phyloP scores from a whole-genome alignment of 768 basidiomycete species.

The Pleurotus platypus region DNA sequence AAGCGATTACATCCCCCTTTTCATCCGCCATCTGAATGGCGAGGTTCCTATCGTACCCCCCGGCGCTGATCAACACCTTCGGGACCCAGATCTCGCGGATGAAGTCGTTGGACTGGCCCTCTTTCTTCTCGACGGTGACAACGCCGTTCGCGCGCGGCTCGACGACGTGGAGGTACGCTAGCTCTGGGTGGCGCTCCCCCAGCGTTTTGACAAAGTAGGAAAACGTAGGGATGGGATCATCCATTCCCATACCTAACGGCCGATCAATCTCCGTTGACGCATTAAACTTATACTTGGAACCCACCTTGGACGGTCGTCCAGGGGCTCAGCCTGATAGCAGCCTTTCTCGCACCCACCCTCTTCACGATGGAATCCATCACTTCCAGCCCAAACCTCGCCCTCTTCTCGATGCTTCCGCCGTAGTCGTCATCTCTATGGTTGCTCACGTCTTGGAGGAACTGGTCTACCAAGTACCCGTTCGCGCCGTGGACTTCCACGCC shows the following conservation, averaged over 20 bases:
- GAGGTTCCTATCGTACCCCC: constrained; percentile 25
- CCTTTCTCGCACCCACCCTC: constrained; percentile 39
- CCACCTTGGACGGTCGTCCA: constrained; percentile 32
- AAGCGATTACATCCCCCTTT: constrained; percentile 20
- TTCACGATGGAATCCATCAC: constrained; percentile 39
- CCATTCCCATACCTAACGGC: constrained; percentile 24
- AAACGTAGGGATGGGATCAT: constrained; percentile 32
- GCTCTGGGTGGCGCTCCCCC: constrained; percentile 21
- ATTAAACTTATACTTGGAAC: background rate
- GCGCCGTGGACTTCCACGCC: constrained; percentile 32
- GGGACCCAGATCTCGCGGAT: constrained; percentile 22
- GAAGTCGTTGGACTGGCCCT: constrained; percentile 16
- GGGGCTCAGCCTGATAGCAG: constrained; percentile 40
- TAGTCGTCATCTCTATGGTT: constrained; percentile 54
- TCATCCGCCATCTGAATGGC: constrained; percentile 24
- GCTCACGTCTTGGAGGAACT: constrained; percentile 39
- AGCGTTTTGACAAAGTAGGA: constrained; percentile 25
- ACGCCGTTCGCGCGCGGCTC: constrained; percentile 23
- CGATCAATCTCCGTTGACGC: too few relatives aligned
- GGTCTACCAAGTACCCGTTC: constrained; percentile 38
- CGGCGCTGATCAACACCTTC: constrained; percentile 25
- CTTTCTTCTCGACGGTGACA: background rate
- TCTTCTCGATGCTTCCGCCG: constrained; percentile 51
- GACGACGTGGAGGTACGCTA: constrained; percentile 40
- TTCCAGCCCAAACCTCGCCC: constrained; percentile 45